phyloP scores from a whole-genome alignment of 2,329 filamentous ascomycete genomes.

The Rhexocercosporidium sp. region DNA sequence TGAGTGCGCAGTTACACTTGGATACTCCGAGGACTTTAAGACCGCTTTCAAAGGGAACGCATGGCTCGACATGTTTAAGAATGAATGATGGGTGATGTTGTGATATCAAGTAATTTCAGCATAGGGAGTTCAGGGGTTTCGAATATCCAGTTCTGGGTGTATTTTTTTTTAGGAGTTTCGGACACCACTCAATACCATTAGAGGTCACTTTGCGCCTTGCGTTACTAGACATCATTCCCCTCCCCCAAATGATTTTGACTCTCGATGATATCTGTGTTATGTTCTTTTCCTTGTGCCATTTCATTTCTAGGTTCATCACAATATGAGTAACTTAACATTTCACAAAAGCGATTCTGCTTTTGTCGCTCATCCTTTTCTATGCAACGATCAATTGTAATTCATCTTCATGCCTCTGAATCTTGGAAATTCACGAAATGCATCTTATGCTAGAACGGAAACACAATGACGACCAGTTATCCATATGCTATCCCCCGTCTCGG shows the following conservation, averaged over 20 bases:
- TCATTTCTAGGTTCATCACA: too few species aligned
- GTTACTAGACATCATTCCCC: not conserved
- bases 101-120: not conserved
- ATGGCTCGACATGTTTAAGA: conserved; percentile 10
- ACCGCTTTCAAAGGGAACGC: not conserved
- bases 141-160: not conserved
- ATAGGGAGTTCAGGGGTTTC: not conserved
- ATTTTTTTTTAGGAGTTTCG: not conserved
- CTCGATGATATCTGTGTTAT: not conserved
- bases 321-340: too few species aligned
- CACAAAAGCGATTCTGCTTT: too few species aligned
- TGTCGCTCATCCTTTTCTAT: too few species aligned
- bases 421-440: too few species aligned
- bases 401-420: too few species aligned
- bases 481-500: too few species aligned
- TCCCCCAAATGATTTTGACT: too few species aligned
- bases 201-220: not conserved
- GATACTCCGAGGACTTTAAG: conserved; percentile 26
- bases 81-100: not conserved
- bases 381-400: too few species aligned
- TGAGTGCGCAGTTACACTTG: conserved; percentile 49
- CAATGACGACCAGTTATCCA: not conserved
- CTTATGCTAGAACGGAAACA: not conserved
- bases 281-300: not conserved
- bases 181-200: not conserved